phyloP scores from a whole-genome alignment of 139 green algal genomes.

The Helicosporidium sp. region DNA sequence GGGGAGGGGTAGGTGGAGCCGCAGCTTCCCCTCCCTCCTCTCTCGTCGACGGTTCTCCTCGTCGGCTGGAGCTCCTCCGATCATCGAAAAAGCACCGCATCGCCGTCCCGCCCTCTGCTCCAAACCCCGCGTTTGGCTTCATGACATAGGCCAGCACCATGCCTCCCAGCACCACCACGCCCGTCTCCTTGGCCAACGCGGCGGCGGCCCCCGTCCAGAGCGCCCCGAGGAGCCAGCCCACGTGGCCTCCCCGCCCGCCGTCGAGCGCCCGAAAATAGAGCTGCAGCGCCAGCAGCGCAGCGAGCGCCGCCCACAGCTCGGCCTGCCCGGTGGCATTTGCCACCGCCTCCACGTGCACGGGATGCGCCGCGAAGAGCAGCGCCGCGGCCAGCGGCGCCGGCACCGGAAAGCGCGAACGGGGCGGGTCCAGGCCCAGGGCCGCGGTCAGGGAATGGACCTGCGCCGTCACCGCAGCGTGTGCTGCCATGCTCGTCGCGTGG shows the following conservation, averaged over 20 bases:
- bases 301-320: slow-evolving; percentile 35
- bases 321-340: slow-evolving; percentile 52
- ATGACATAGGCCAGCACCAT: too few relatives aligned
- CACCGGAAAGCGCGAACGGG: neutral
- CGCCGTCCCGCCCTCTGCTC: too few relatives aligned
- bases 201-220: slow-evolving; percentile 22
- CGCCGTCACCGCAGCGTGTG: slow-evolving; percentile 30
- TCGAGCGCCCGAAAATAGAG: slow-evolving; percentile 28
- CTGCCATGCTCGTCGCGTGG: slow-evolving; percentile 27
- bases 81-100: too few relatives aligned
- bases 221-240: slow-evolving; percentile 25
- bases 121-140: too few relatives aligned
- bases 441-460: slow-evolving; percentile 21
- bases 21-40: too few relatives aligned
- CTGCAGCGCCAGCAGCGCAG: slow-evolving; percentile 36
- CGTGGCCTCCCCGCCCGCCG: neutral
- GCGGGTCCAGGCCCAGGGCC: neutral
- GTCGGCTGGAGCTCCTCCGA: too few relatives aligned
- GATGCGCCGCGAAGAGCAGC: slow-evolving; percentile 47
- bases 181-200: slow-evolving; percentile 58
- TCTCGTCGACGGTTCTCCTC: too few relatives aligned
- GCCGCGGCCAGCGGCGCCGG: slow-evolving; percentile 13
- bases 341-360: slow-evolving; percentile 54
- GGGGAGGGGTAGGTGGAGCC: too few relatives aligned
- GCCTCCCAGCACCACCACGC: slow-evolving; percentile 46